Percentiles rank a stretch among this genome's conserved stretches.
Evolutionary conservation across 805 yeast genomes (phyloP).

Genomic region (Zygosaccharomyces bailii): DNA sequence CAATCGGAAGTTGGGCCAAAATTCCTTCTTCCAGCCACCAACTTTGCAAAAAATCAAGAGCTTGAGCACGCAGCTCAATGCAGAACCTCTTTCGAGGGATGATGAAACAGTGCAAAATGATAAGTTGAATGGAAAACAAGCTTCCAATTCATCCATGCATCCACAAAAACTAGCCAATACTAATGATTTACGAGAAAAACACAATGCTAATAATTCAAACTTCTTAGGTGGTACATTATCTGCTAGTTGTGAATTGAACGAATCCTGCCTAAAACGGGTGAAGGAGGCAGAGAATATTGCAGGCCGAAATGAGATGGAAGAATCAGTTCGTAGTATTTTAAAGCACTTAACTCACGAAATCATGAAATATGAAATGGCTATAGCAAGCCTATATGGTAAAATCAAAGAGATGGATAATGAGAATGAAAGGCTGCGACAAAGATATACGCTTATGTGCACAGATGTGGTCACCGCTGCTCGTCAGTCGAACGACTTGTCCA

Average conservation of each 20-base stretch:
- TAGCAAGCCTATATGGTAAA: constrained; percentile 21
- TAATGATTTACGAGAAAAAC: too few species aligned
- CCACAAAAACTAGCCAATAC: not conserved
- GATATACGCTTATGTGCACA: constrained; percentile 4
- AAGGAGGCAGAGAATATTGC: not conserved
- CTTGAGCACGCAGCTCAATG: not conserved
- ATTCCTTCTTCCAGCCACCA: not conserved
- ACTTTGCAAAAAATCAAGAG: not conserved
- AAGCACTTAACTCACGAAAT: constrained; percentile 19
- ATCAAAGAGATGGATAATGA: constrained; percentile 11
- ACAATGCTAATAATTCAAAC: too few species aligned
- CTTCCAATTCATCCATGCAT: not conserved
- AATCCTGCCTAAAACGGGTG: not conserved
- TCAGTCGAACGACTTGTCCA: not conserved
- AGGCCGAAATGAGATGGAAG: not conserved
- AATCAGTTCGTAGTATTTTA: not conserved
- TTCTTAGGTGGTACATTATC: too few species aligned
- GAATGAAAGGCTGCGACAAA: constrained; percentile 12
- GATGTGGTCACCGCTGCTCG: not conserved
- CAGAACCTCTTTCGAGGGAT: not conserved
- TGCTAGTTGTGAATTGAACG: not conserved
- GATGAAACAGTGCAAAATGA: not conserved
- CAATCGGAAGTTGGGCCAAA: not conserved
- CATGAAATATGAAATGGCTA: constrained; percentile 22
- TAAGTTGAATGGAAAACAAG: not conserved